Conservation (phyloP, 352 stramenopile genomes). For the Pythium angustatum region DNA sequence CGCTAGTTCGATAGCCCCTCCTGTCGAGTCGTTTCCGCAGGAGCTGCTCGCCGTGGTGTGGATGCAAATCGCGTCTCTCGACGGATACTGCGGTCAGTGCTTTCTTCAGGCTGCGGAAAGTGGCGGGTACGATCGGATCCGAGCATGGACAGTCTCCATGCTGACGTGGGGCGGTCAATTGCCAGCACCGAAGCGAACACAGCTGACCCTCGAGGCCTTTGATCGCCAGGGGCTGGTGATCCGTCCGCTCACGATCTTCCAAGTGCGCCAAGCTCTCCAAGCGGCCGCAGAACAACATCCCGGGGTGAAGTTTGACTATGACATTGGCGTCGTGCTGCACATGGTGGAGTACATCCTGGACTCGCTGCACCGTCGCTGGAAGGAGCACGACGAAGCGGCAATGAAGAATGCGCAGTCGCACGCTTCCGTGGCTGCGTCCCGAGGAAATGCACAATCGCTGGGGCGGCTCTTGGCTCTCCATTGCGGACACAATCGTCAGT, state of each 20-base stretch:
- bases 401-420: neutral
- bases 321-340: slow-evolving; percentile 68
- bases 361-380: slow-evolving; percentile 58
- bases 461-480: slow-evolving; percentile 71
- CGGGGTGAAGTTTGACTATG: slow-evolving; percentile 66
- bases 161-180: slow-evolving; percentile 70
- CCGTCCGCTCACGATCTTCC: slow-evolving; percentile 54
- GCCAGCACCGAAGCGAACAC: slow-evolving; percentile 31
- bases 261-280: slow-evolving; percentile 55
- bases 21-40: slow-evolving; percentile 46
- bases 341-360: slow-evolving; percentile 83
- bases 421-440: neutral
- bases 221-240: slow-evolving; percentile 72
- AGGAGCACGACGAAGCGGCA: slow-evolving; percentile 34
- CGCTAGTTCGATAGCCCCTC: neutral
- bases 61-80: slow-evolving; percentile 79
- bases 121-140: slow-evolving; percentile 77
- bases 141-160: slow-evolving; percentile 75
- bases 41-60: slow-evolving; percentile 77
- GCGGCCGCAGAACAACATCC: slow-evolving; percentile 61
- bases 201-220: slow-evolving; percentile 57
- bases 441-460: neutral
- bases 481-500: slow-evolving; percentile 88
- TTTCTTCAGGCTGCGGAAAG: slow-evolving; percentile 77
- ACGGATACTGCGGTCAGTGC: slow-evolving; percentile 82